Base-by-base conservation (phyloP, 768 basidiomycete species). In the Suillus brevipes region DNA sequence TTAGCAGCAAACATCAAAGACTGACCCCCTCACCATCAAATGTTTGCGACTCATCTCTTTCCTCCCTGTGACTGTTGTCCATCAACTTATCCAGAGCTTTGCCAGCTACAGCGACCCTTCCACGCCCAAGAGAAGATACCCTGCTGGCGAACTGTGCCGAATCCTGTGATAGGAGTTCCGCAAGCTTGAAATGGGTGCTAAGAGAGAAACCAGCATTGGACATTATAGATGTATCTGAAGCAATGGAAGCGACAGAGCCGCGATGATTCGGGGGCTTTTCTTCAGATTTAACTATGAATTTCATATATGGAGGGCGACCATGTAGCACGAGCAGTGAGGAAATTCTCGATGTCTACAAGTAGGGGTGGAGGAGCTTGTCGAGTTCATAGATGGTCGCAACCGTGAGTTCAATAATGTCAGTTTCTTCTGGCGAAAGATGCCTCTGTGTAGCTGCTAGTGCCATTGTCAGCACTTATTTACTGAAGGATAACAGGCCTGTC, bases 401-500 rank as follows among this genome's bases (percentile, higher is more conserved):
- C 7, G 94, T 94, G 65, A 96, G 80, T 78, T 96, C 94, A 74
- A 96, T 95, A 62, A 96, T 81, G 77, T 97, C 95, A 50, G 94
- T 95, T 74, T 96, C 95, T 72, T 86, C 86, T 14, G 91, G 86
- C 57, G 92, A 94, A 62, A 97, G 80, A 76, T 94, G 91, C 66
- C 92, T 85, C 76, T 94, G 90, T 7, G 92, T 89, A 43, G 91
- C 92, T 67, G 90, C 91, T 93, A 69, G 16, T 59, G 10, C n/a
- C 62, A 8, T 38, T 47, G 47, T 57, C 67, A 45, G 67, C 20
- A 57, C 45, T 65, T 60, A 66, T 61, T 36, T 40, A 25, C 61
- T 34, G 56, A 47, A 58, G 42, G 61, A 52, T 62, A 50, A 49
- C 49, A 23, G n/a, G 60, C 55, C n/a, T n/a, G n/a, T n/a, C 38